A percentile compares a stretch with the other conserved stretches of the same genome.
These are phyloP conservation scores for Inonotus obliquus DNA, from an alignment of 1,284 basidiomycete genomes.

Conservation along the genomic window DNA sequence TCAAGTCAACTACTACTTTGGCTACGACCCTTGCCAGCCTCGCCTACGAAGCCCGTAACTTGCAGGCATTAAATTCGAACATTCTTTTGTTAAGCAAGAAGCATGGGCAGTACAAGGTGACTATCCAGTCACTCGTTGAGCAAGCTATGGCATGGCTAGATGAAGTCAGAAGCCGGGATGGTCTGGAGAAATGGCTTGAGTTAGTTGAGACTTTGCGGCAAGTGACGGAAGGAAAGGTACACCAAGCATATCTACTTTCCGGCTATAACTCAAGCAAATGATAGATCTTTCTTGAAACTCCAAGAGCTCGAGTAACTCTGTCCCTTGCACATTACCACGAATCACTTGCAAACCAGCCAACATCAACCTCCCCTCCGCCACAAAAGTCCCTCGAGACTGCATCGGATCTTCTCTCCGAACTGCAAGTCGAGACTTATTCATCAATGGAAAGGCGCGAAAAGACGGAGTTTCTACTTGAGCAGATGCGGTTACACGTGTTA, in stretches of 20 bases:
- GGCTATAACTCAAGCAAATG: background rate
- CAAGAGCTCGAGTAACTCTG: constrained; percentile 89
- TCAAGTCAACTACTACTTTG: constrained; percentile 84
- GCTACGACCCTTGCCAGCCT: constrained; percentile 71
- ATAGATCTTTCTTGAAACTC: constrained; percentile 96
- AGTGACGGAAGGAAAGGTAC: constrained; percentile 95
- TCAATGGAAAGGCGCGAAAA: constrained; percentile 98
- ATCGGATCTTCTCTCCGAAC: constrained; percentile 87
- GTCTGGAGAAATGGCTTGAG: constrained; percentile 77
- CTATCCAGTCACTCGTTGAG: constrained; percentile 89
- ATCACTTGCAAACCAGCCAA: constrained; percentile 42
- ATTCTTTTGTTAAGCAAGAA: constrained; percentile 85
- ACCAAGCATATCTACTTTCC: constrained; percentile 5
- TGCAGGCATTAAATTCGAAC: constrained; percentile 67
- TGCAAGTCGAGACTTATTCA: constrained; percentile 98
- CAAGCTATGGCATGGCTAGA: constrained; percentile 77
- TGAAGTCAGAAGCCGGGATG: constrained; percentile 63
- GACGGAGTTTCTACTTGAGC: constrained; percentile 97
- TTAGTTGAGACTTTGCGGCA: constrained; percentile 84
- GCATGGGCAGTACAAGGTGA: constrained; percentile 94
- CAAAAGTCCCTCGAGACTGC: constrained; percentile 69
- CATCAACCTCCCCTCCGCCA: constrained; percentile 40
- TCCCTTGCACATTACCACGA: constrained; percentile 84
- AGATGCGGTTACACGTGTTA: constrained; percentile 85
- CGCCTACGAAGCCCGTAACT: constrained; percentile 69